Percentiles rank a stretch among this genome's conserved stretches.
Evolutionary conservation across 2,329 filamentous ascomycete species (phyloP).

Genomic region (Thielaviopsis euricoi): DNA sequence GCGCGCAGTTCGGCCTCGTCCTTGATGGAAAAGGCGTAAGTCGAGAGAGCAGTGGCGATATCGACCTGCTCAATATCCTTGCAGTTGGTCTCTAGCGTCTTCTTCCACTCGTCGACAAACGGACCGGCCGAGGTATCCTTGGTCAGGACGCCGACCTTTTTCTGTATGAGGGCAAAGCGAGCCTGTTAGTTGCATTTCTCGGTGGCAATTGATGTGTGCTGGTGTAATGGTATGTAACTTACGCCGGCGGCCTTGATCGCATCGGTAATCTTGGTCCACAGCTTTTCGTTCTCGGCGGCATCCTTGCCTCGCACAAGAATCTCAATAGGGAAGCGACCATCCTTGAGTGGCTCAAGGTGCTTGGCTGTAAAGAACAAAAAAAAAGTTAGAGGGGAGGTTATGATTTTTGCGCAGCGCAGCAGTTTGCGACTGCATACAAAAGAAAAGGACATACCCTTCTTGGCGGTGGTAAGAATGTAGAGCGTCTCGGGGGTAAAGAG

Average conservation of each 20-base stretch:
- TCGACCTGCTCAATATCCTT: conserved; percentile 85
- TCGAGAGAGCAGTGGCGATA: conserved; percentile 64
- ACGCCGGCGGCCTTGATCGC: conserved; percentile 78
- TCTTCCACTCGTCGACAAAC: conserved; percentile 95
- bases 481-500: conserved; percentile 76
- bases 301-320: conserved; percentile 87
- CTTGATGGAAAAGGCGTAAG: conserved; percentile 75
- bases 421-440: not conserved
- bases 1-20: conserved; percentile 86
- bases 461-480: conserved; percentile 87
- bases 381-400: not conserved
- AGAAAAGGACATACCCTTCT: conserved; percentile 56
- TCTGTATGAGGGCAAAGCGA: conserved; percentile 30
- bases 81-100: conserved; percentile 56
- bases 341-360: conserved; percentile 81
- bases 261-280: conserved; percentile 69
- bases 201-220: too few relatives aligned
- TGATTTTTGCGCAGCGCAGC: not conserved
- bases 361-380: conserved; percentile 43
- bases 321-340: conserved; percentile 82
- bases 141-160: conserved; percentile 73
- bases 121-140: conserved; percentile 77
- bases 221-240: conserved; percentile 25
- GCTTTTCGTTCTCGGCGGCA: conserved; percentile 75
- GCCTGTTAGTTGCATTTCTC: conserved; percentile 2